Evolutionary conservation across 1,284 basidiomycete species (phyloP).

Genomic region (Microbotryum saponariae): DNA sequence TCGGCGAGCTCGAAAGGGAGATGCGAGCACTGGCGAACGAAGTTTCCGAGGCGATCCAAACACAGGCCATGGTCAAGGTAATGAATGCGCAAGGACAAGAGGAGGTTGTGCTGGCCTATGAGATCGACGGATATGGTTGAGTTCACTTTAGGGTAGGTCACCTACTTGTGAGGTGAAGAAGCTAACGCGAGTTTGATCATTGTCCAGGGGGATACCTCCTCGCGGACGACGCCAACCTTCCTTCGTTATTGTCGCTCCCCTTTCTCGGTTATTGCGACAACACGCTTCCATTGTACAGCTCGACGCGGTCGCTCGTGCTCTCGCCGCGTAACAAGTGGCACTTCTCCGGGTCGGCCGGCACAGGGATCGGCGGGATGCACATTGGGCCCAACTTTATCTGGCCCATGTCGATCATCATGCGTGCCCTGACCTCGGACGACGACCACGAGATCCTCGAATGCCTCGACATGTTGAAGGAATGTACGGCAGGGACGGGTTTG

Average conservation of each 20-base stretch:
- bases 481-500: slow-evolving; percentile 34
- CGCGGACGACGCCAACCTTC: slow-evolving; percentile 37
- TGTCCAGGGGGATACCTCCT: slow-evolving; percentile 19
- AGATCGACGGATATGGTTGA: slow-evolving; percentile 36
- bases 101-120: slow-evolving; percentile 35
- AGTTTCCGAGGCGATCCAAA: slow-evolving; percentile 1
- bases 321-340: slow-evolving; percentile 33
- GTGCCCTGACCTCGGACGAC: slow-evolving; percentile 33
- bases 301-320: slow-evolving; percentile 32
- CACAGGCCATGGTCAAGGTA: background rate
- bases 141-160: background rate
- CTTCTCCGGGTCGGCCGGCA: slow-evolving; percentile 25
- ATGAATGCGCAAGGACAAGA: slow-evolving; percentile 20
- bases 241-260: slow-evolving; percentile 35
- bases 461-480: slow-evolving; percentile 28
- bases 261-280: slow-evolving; percentile 32
- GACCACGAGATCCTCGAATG: slow-evolving; percentile 29
- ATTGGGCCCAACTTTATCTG: slow-evolving; percentile 33
- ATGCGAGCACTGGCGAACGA: background rate
- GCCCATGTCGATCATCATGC: slow-evolving; percentile 34
- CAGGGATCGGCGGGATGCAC: slow-evolving; percentile 35
- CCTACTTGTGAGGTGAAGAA: background rate
- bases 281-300: slow-evolving; percentile 27
- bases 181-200: no score
- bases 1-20: background rate